phyloP scores from a whole-genome alignment of 2,329 filamentous ascomycete species.

The Fusarium temperatum region DNA sequence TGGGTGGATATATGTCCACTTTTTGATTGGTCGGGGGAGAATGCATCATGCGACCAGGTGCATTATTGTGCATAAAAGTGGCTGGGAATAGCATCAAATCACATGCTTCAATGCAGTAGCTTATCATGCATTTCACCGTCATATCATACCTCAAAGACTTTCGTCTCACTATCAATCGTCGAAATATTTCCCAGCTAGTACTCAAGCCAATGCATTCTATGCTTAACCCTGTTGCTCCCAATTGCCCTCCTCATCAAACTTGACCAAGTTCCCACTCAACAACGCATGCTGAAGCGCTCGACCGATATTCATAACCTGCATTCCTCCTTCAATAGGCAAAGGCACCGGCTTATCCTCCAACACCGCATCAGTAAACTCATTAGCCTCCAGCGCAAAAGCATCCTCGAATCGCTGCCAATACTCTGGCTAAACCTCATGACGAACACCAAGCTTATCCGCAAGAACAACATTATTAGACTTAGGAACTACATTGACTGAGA shows the following conservation, averaged over 20 bases:
- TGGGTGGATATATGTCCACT: slow-evolving; percentile 13
- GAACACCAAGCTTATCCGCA: slow-evolving; percentile 56
- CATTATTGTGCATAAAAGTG: slow-evolving; percentile 1
- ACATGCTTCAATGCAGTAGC: neutral
- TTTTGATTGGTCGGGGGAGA: neutral
- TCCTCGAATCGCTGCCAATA: slow-evolving; percentile 71
- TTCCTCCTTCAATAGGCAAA: slow-evolving; percentile 66
- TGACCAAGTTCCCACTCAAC: slow-evolving; percentile 63
- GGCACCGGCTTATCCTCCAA: slow-evolving; percentile 49
- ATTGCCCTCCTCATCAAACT: slow-evolving; percentile 57
- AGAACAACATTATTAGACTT: slow-evolving; percentile 62
- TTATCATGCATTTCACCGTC: neutral
- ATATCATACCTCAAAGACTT: neutral
- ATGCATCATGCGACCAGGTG: slow-evolving; percentile 1
- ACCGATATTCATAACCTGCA: slow-evolving; percentile 69
- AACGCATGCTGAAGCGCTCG: slow-evolving; percentile 66
- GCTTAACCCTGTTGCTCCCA: neutral
- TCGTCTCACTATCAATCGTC: rapidly evolving
- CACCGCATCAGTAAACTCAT: slow-evolving; percentile 68
- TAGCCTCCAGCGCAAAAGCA: slow-evolving; percentile 69
- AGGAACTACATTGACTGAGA: slow-evolving; percentile 68
- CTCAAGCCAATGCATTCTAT: neutral
- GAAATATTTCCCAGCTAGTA: rapidly evolving
- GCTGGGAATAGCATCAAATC: neutral
- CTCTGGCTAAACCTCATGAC: slow-evolving; percentile 65